Conservation (phyloP, 768 basidiomycete genomes). For the Kwoniella shandongensis region DNA sequence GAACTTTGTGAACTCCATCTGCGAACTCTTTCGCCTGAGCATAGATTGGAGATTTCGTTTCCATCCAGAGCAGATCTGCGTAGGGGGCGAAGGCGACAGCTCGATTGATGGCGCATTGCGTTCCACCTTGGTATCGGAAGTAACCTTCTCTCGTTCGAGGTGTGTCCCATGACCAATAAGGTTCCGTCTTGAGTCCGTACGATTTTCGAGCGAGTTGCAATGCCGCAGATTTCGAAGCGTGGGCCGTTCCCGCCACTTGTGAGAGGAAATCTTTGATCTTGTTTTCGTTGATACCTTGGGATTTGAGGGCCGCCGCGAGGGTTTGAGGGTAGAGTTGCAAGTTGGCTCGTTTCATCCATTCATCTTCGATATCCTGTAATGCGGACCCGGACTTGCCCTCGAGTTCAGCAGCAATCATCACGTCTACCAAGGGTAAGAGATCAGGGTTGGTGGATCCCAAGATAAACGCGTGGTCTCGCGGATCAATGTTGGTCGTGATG, state of each 20-base stretch:
- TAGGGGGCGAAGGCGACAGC: slow-evolving; percentile 91
- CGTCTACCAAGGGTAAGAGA: slow-evolving; percentile 66
- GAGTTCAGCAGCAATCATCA: slow-evolving; percentile 82
- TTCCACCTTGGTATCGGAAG: slow-evolving; percentile 96
- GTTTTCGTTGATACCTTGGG: slow-evolving; percentile 58
- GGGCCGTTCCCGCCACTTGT: slow-evolving; percentile 56
- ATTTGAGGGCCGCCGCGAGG: slow-evolving; percentile 62
- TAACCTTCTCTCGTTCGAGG: slow-evolving; percentile 93
- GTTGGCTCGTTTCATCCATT: slow-evolving; percentile 76
- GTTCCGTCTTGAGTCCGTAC: slow-evolving; percentile 63
- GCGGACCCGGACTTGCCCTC: slow-evolving; percentile 74
- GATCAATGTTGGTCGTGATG: slow-evolving; percentile 93
- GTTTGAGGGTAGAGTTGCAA: slow-evolving; percentile 74
- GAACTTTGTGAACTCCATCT: slow-evolving; percentile 66
- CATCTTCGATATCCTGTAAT: slow-evolving; percentile 79
- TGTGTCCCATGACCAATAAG: slow-evolving; percentile 93
- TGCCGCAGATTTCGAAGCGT: slow-evolving; percentile 69
- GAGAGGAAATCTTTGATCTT: slow-evolving; percentile 65
- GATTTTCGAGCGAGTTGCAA: slow-evolving; percentile 73
- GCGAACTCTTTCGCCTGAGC: slow-evolving; percentile 91
- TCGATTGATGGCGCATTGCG: slow-evolving; percentile 88
- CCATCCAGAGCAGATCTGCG: slow-evolving; percentile 58
- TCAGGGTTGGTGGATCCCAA: slow-evolving; percentile 80
- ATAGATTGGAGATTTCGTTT: slow-evolving; percentile 88
- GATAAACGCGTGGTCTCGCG: slow-evolving; percentile 96